phyloP scores from a whole-genome alignment of 306 rosid genomes.

The Quercus glauca region DNA sequence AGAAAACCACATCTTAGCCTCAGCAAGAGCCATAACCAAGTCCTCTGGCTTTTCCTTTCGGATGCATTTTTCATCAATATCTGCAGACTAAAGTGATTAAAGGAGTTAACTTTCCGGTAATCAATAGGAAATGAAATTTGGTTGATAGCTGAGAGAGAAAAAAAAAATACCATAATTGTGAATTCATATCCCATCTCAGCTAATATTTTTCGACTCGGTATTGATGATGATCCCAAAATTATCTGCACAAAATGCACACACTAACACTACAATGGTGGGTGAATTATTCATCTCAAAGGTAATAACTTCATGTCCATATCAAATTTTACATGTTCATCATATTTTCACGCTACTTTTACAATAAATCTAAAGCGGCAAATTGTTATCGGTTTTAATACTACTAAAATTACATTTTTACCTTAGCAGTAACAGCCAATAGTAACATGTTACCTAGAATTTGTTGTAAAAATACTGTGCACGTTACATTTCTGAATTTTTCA shows the following conservation, averaged over 20 bases:
- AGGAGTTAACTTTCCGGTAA: conserved; percentile 5
- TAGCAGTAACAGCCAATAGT: no score
- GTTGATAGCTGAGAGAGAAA: not conserved
- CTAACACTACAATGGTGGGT: not conserved
- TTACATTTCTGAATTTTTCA: no score
- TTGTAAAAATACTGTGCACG: accelerated
- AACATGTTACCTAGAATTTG: no score
- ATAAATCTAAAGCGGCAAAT: no score
- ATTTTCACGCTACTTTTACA: no score
- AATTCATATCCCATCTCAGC: conserved; percentile 78
- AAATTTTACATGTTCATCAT: not conserved
- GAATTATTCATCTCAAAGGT: not conserved
- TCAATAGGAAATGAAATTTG: not conserved
- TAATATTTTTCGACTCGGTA: conserved; percentile 59
- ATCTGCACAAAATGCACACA: conserved; percentile 40
- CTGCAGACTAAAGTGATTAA: conserved; percentile 61
- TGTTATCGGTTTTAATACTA: no score
- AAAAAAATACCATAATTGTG: conserved; percentile 46
- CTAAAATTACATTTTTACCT: no score
- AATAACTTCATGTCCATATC: not conserved
- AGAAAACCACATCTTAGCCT: conserved; percentile 67
- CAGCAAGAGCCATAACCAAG: conserved; percentile 84
- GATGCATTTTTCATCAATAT: conserved; percentile 86
- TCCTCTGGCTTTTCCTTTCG: conserved; percentile 82
- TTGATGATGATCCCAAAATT: conserved; percentile 68